A percentile compares a stretch with the other conserved stretches of the same genome.
These are phyloP conservation scores for Aureobasidium sp. DNA, from an alignment of 2,329 filamentous ascomycete species.

Conservation along the genomic window DNA sequence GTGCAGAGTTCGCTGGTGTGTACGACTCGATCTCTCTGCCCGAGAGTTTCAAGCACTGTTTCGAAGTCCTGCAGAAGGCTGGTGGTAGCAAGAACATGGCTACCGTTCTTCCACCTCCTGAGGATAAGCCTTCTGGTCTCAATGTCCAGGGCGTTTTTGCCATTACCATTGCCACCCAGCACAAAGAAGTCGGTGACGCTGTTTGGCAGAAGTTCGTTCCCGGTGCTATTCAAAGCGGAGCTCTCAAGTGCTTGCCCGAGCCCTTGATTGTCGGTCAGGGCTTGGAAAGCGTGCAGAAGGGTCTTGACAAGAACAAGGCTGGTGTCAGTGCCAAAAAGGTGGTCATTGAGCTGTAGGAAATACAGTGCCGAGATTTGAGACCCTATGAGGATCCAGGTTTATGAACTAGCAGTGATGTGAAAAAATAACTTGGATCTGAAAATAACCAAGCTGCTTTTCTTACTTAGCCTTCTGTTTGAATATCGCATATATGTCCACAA, in stretches of 20 bases:
- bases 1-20: conserved; percentile 36
- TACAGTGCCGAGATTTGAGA: no score
- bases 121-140: conserved; percentile 23
- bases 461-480: not conserved
- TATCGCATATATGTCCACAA: no score
- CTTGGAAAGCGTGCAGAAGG: conserved; percentile 32
- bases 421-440: not conserved
- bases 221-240: conserved; percentile 26
- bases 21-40: conserved; percentile 32
- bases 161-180: conserved; percentile 17
- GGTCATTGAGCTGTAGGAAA: conserved; percentile 25
- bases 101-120: conserved; percentile 18
- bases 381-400: not conserved
- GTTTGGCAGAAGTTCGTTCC: conserved; percentile 31
- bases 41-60: conserved; percentile 16
- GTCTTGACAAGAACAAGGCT: conserved; percentile 31
- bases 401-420: not conserved
- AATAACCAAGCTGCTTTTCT: not conserved
- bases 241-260: conserved; percentile 28
- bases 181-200: conserved; percentile 25
- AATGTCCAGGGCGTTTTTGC: conserved; percentile 25
- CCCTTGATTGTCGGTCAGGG: conserved; percentile 35
- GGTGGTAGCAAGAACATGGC: conserved; percentile 18
- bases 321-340: conserved; percentile 37
- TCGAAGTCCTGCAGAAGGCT: conserved; percentile 18